Evolutionary conservation across 2,329 filamentous ascomycete genomes (phyloP).

Genomic region (Beauveria sp.): DNA sequence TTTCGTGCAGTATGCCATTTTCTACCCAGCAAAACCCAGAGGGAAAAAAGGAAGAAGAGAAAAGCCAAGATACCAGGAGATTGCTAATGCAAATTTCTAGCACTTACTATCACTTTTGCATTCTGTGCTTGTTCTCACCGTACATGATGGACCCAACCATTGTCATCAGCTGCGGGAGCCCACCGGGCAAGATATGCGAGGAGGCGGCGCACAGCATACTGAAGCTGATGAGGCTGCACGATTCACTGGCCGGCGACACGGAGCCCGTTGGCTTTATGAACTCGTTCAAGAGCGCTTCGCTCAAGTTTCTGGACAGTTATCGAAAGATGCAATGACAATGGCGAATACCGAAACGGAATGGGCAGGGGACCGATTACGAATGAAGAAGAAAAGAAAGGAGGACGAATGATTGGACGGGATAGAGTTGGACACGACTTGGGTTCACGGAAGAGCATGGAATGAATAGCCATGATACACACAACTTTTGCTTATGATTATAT

Average conservation of each 20-base stretch:
- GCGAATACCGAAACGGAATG: not conserved
- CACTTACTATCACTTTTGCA: constrained; percentile 8
- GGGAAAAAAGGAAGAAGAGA: not conserved
- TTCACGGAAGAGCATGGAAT: not conserved
- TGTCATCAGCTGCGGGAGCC: not conserved
- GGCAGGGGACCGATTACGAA: not conserved
- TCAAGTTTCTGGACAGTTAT: not conserved
- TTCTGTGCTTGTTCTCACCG: not conserved
- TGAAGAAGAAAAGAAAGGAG: too few relatives aligned
- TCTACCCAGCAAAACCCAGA: not conserved
- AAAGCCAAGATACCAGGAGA: too few relatives aligned
- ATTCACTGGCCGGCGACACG: not conserved
- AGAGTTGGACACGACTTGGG: too few relatives aligned
- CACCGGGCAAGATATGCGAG: not conserved
- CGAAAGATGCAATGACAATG: not conserved
- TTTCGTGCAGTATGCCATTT: not conserved
- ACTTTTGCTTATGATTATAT: not conserved
- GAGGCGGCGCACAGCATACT: constrained; percentile 1
- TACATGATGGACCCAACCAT: not conserved
- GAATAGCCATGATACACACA: not conserved
- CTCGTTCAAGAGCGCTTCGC: not conserved
- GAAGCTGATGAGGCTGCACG: not conserved
- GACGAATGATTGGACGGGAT: too few relatives aligned
- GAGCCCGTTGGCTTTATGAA: not conserved
- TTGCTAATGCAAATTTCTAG: not conserved